phyloP scores from a whole-genome alignment of 202 grass and related monocot genomes.

The Cymbopogon flexuosus region DNA sequence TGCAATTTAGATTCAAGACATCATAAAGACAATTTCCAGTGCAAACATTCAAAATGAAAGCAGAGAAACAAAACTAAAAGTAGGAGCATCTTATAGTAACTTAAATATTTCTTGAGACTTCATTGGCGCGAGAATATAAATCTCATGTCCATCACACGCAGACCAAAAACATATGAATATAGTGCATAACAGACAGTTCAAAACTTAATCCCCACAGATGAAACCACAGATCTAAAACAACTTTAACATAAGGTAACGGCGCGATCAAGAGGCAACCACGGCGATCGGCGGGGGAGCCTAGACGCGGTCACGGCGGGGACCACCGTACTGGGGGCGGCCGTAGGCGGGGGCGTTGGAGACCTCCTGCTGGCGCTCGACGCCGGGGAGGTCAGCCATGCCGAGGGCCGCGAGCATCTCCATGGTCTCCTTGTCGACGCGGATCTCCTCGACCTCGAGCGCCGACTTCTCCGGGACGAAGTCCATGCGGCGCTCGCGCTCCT shows the following conservation, averaged over 20 bases:
- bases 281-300: neutral
- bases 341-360: neutral
- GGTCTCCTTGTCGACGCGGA: conserved; percentile 55
- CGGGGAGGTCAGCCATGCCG: conserved; percentile 51
- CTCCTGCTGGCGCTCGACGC: conserved; percentile 33
- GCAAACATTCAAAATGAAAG: neutral
- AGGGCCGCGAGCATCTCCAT: conserved; percentile 46
- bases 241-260: neutral
- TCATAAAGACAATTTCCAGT: no score
- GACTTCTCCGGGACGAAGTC: conserved; percentile 53
- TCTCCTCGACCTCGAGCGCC: conserved; percentile 41
- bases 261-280: neutral
- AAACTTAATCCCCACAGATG: neutral
- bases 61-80: neutral
- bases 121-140: neutral
- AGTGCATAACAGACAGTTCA: neutral
- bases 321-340: conserved; percentile 18
- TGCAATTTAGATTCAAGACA: neutral
- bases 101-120: neutral
- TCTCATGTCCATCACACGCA: neutral
- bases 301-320: conserved; percentile 26
- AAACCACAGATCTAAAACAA: conserved; percentile 24
- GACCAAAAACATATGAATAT: neutral
- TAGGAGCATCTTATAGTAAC: neutral
- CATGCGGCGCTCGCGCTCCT: conserved; percentile 60